Evolutionary conservation across 1,139 yeast species (phyloP), one percentile per base, ranked within the genome.

Genomic region (Hemisphaericaspora lyxosophila): DNA sequence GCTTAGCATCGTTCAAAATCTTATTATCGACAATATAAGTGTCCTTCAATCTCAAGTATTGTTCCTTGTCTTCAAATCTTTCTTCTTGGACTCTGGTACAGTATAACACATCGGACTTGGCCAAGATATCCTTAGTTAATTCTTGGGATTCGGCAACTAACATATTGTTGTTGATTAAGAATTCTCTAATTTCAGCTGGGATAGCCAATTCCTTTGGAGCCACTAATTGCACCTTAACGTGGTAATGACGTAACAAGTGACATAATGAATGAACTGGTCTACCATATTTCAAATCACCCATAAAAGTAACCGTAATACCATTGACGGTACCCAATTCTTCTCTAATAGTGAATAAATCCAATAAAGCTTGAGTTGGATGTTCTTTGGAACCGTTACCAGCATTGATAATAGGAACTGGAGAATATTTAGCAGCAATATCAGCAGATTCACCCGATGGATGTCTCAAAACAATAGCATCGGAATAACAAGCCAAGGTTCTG

Each of bases 31-130:
- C 95, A 57, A 88, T 78, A 67, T 89, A 94, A 22, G 87, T 76
- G 62, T 92, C 95, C 78, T 89, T 92, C 63, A 92, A 80, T 59
- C 92, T 78, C 61, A 85, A 83, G 70, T 88, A 94, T 62, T 88
- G 86, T 35, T 71, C 81, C 54, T 67, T 71, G 61, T 83, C 82
- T 39, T 74, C 70, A 62, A 94, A 94, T 68, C 99, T 82, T 72
- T 94, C 99, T 70, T 88, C 89, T 71, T 94, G 99, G 34, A 94
- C 94, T 70, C 99, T 84, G 39, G 99, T 94, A 70, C 97, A 90
- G 78, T 94, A 94, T 55, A 94, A 75, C 35, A 92, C 97, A 63
- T 94, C 99, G 20, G 97, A 85, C 55, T 80, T 80, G 38, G 94
- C 82, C 57, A 94, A 79, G 54, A 94, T 80, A 41, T 84, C 95